Evolutionary conservation across 2,329 filamentous ascomycete genomes (phyloP), one percentile per base, ranked within the genome.

Genomic region (Pseudogymnoascus sp.): DNA sequence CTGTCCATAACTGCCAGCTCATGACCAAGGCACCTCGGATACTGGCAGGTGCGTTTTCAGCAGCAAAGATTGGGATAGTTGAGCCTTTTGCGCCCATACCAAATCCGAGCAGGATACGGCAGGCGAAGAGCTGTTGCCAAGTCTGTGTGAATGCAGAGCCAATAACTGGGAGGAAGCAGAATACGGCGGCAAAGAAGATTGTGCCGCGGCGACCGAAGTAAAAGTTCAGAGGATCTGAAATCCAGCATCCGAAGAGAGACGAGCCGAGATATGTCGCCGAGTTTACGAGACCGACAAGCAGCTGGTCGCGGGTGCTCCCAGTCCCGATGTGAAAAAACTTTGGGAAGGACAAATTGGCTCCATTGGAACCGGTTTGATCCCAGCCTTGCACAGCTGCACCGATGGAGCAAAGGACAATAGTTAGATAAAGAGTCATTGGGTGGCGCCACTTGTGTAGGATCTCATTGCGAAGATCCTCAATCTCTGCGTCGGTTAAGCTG

Each of bases 381-480:
- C 74, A 76, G 16, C 73, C 66, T 69, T 87, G 84, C 8, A 89
- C 85, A n/a, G 86, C 85, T 14, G 87, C 87, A 60, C 85, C 86
- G 61, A 90, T 82, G 44, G 87, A 88, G 72, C 85, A 89, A 21
- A 84, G 82, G 10, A 82, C 76, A 67, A 90, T 87, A 38, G 87
- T 89, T 66, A 87, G 79, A 75, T 85, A 87, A 10, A 91, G 77
- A 61, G 81, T 80, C 68, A 70, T 77, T 0, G 87, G 85, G 37
- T 87, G 80, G 65, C 82, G 79, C 84, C 88, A 90, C 70, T 85
- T 87, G 78, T 90, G 86, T 25, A 83, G 77, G 35, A 81, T 77
- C 73, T 91, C 88, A 64, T 85, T 77, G 42, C 77, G 77, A 16
- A 93, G 78, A 11, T 78, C 79, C 18, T 79, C 76, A 64, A 85